Evolutionary conservation across 768 basidiomycete species (phyloP).

Genomic region (Mycena haematopus): DNA sequence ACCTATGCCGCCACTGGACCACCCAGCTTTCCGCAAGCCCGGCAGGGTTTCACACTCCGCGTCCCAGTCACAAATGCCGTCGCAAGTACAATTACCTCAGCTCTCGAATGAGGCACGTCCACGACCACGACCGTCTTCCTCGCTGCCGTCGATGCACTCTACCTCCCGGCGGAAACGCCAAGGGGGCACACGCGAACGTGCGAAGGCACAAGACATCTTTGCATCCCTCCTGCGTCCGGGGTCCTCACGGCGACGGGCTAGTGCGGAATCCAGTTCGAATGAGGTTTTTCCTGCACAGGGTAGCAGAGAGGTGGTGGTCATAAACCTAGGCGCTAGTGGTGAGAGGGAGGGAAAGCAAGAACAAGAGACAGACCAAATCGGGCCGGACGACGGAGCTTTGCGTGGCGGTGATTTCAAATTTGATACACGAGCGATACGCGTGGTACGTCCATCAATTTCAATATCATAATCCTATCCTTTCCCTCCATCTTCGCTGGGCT

Average conservation of each 20-base stretch:
- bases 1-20: conserved; percentile 26
- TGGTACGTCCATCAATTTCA: conserved; percentile 26
- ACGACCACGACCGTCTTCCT: conserved; percentile 22
- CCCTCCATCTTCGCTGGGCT: conserved; percentile 9
- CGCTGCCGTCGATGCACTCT: conserved; percentile 27
- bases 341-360: neutral
- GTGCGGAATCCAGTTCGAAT: conserved; percentile 4
- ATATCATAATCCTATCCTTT: neutral
- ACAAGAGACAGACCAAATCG: neutral
- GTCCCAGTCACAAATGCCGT: conserved; percentile 7
- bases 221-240: conserved; percentile 10
- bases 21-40: conserved; percentile 15
- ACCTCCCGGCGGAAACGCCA: conserved; percentile 16
- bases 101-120: neutral
- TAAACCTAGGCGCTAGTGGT: conserved; percentile 6
- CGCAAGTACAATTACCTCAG: conserved; percentile 1
- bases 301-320: conserved; percentile 11
- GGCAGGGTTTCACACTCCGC: neutral
- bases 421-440: conserved; percentile 28
- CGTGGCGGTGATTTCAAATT: conserved; percentile 22
- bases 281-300: neutral
- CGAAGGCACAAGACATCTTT: conserved; percentile 28
- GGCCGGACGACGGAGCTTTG: conserved; percentile 11
- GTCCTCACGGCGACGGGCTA: conserved; percentile 10
- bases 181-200: conserved; percentile 2